phyloP scores from a whole-genome alignment of 805 yeast species.

The Torulaspora delbrueckii region DNA sequence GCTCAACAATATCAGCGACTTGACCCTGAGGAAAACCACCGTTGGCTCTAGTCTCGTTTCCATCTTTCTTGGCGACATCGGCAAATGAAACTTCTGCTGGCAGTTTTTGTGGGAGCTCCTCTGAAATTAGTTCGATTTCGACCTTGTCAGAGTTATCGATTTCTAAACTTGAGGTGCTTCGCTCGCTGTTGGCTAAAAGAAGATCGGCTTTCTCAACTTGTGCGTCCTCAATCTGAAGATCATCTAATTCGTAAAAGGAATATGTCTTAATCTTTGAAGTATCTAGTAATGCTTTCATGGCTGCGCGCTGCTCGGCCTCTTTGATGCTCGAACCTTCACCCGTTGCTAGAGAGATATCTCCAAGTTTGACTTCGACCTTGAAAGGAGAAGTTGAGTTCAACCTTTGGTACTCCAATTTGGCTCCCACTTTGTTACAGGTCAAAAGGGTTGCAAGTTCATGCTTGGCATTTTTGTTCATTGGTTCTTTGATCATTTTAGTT shows the following conservation, averaged over 20 bases:
- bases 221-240: not conserved
- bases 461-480: slow-evolving; percentile 59
- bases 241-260: slow-evolving; percentile 15
- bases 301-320: slow-evolving; percentile 78
- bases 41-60: no score
- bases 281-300: slow-evolving; percentile 64
- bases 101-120: not conserved
- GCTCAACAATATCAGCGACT: not conserved
- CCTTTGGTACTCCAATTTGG: slow-evolving; percentile 20
- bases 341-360: slow-evolving; percentile 51
- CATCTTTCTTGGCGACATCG: not conserved
- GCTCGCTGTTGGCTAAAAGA: not conserved
- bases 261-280: slow-evolving; percentile 52
- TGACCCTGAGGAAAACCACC: not conserved
- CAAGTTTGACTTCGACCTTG: slow-evolving; percentile 56
- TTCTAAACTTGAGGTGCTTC: not conserved
- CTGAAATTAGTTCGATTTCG: not conserved
- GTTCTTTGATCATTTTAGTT: slow-evolving; percentile 18
- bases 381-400: slow-evolving; percentile 38
- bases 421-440: slow-evolving; percentile 36
- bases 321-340: slow-evolving; percentile 63
- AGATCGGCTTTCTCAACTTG: not conserved
- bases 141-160: not conserved
- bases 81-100: not conserved
- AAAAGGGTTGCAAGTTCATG: slow-evolving; percentile 60